Conservation (phyloP, 371 early-diverging fungal species). For the Mortierella sp. region DNA sequence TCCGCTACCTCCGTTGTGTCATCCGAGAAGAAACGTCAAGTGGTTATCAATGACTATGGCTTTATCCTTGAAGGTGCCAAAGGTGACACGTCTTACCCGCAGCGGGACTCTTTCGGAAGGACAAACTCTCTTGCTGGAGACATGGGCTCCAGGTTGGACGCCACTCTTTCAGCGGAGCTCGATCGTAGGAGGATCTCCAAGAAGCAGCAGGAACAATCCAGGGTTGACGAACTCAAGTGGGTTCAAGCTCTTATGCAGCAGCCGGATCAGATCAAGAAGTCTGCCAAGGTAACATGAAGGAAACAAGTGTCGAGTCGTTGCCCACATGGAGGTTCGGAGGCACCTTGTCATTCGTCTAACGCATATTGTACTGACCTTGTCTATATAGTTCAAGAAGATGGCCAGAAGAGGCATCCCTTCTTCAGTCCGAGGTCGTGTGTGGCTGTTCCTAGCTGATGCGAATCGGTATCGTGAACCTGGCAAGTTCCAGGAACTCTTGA, state of each 20-base stretch:
- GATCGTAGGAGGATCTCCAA: slow-evolving; percentile 13
- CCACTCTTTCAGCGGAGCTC: slow-evolving; percentile 9
- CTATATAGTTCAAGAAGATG: slow-evolving; percentile 68
- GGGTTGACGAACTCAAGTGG: slow-evolving; percentile 38
- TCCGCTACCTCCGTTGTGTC: too few species aligned
- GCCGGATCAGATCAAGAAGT: slow-evolving; percentile 34
- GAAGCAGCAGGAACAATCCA: slow-evolving; percentile 25
- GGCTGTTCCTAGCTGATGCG: slow-evolving; percentile 74
- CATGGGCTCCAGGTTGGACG: slow-evolving; percentile 16
- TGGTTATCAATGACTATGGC: slow-evolving; percentile 32
- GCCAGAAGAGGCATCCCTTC: slow-evolving; percentile 81
- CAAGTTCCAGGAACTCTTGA: slow-evolving; percentile 48
- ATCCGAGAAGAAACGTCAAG: slow-evolving; percentile 5
- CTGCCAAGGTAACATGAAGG: slow-evolving; percentile 45
- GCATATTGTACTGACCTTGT: too few species aligned
- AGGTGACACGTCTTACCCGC: slow-evolving; percentile 11
- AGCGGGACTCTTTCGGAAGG: slow-evolving; percentile 14
- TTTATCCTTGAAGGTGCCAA: slow-evolving; percentile 22
- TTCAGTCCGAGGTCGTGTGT: slow-evolving; percentile 77
- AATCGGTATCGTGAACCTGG: slow-evolving; percentile 60
- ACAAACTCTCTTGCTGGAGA: slow-evolving; percentile 20
- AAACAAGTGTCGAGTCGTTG: too few species aligned
- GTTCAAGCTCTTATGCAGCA: slow-evolving; percentile 26
- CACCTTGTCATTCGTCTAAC: too few species aligned
- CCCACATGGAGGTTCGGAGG: too few species aligned